A percentile compares a stretch with the other conserved stretches of the same genome.
phyloP scores from a whole-genome alignment of 257 asterid genomes.

The Solanum chilense region DNA sequence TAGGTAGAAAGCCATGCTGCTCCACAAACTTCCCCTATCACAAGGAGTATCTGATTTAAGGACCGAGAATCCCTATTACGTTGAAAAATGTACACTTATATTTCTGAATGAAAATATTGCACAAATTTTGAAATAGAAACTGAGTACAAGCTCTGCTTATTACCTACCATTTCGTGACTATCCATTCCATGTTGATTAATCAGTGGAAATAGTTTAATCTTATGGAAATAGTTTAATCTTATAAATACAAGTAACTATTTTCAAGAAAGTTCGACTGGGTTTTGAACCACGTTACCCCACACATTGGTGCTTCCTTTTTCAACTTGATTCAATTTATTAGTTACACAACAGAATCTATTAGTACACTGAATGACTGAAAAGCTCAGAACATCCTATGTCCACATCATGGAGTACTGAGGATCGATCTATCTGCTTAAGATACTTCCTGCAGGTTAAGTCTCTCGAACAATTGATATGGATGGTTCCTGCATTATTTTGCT shows the following conservation, averaged over 20 bases:
- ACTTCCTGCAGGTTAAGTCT: not conserved
- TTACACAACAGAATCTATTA: not conserved
- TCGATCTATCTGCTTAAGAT: not conserved
- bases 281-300: not conserved
- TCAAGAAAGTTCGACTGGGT: not conserved
- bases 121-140: not conserved
- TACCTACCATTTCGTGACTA: no score
- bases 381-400: not conserved
- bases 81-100: not conserved
- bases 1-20: constrained; percentile 61
- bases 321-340: not conserved
- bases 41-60: constrained; percentile 32
- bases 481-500: not conserved
- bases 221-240: no score
- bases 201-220: not conserved
- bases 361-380: not conserved
- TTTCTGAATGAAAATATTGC: not conserved
- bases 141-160: not conserved
- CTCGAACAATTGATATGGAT: not conserved
- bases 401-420: not conserved
- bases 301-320: not conserved
- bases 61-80: constrained; percentile 61
- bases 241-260: not conserved
- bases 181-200: not conserved
- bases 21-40: constrained; percentile 56